These are phyloP conservation scores for Podospora pseudocomata DNA, from an alignment of 495 filamentous ascomycete species.

Conservation along the genomic window DNA sequence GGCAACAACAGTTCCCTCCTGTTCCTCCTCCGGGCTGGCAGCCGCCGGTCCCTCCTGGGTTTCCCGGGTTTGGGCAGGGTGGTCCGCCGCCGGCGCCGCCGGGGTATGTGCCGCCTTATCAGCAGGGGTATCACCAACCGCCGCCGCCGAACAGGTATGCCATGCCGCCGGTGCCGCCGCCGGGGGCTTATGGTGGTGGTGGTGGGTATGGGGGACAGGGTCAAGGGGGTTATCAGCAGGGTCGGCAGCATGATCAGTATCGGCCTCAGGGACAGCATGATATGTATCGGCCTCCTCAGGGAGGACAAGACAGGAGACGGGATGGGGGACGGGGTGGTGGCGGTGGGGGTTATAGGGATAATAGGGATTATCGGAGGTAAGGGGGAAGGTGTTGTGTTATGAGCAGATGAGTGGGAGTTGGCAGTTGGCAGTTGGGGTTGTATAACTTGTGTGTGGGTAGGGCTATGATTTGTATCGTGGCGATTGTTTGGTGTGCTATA, in stretches of 20 bases:
- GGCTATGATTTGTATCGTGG: neutral
- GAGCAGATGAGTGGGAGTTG: neutral
- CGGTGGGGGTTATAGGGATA: slow-evolving; percentile 9
- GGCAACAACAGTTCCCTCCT: slow-evolving; percentile 9
- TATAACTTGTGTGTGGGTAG: neutral
- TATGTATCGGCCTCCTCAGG: neutral
- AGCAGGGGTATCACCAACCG: slow-evolving; percentile 4
- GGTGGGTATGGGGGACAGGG: slow-evolving; percentile 20
- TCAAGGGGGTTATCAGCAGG: slow-evolving; percentile 19
- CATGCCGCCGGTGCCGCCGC: slow-evolving; percentile 11
- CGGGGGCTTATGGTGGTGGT: slow-evolving; percentile 15
- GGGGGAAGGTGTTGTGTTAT: neutral
- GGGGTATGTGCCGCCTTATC: neutral
- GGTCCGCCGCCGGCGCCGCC: slow-evolving; percentile 17
- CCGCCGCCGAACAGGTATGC: slow-evolving; percentile 13
- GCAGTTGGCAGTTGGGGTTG: neutral
- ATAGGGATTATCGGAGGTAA: slow-evolving; percentile 9
- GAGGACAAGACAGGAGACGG: slow-evolving; percentile 13
- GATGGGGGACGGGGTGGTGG: slow-evolving; percentile 15
- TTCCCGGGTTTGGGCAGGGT: slow-evolving; percentile 16
- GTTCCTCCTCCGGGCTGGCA: slow-evolving; percentile 13
- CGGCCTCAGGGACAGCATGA: slow-evolving; percentile 13
- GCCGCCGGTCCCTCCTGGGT: slow-evolving; percentile 17
- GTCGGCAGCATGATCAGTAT: slow-evolving; percentile 11
- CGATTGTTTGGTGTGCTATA: too few species aligned